Base-by-base conservation (phyloP, 495 filamentous ascomycete genomes). In the Penicillium bialowiezense region DNA sequence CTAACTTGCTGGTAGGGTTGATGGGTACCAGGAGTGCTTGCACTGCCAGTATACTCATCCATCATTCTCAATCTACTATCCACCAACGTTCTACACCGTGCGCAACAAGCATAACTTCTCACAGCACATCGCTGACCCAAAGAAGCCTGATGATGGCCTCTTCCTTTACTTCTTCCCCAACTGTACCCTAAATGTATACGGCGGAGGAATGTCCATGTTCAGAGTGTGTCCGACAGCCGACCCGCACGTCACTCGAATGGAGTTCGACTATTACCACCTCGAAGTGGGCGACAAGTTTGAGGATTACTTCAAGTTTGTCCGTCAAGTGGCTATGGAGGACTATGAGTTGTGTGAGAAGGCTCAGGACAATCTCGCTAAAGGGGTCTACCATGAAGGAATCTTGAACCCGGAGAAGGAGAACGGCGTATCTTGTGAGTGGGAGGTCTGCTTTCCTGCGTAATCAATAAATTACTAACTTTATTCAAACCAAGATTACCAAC, bases 31-130 rank as follows among this genome's bases (percentile, higher is more conserved):
- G 58, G 80, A 84, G 61, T 84, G 80, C 50, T 66, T 84, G 12
- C 80, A 84, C 54, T 84, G 80, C 69, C 77, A 80, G 57, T 84
- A 84, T 59, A 82, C 80, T 0, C 80, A 84, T 48, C 80, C 80
- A 0, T 79, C 79, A 7, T 84, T 84, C 61, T 75, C 74, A 4
- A 62, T 79, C 37, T 76, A 67, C 58, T 84, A 84, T 31, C 80
- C 80, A 4, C 76, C 79, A 5, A 82, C 79, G 1, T 80, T 74
- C 60, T 82, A 82, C 60, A 63, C 70, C 8, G 78, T 84, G 9
- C 71, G 72, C 41, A 81, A 81, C 58, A 76, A 77, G 50, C 61
- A 67, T 26, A 83, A 82, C 54, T 82, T 82, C 60, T 79, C 73
- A 3, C 77, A 79, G 55, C 80, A 83, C 47, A 70, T 82, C 29